A percentile compares a stretch with the other conserved stretches of the same genome.
Evolutionary conservation across 78 protist genomes (phyloP).

Genomic region (Planoprotostelium fungivorum): DNA sequence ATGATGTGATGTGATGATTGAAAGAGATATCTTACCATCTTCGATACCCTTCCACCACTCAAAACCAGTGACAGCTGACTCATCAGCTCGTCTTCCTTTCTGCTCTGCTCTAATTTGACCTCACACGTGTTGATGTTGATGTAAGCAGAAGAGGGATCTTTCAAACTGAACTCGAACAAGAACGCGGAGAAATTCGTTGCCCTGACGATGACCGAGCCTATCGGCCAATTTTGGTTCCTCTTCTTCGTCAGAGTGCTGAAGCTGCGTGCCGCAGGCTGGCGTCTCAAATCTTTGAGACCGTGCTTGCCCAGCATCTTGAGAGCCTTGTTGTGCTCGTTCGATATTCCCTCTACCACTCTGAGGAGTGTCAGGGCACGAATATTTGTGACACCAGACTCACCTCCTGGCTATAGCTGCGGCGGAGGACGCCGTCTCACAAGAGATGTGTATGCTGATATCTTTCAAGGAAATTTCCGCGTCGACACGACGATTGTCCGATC

Average conservation of each 20-base stretch:
- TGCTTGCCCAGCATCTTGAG: not conserved
- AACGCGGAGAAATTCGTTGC: not conserved
- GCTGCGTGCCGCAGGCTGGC: not conserved
- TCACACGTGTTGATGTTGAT: not conserved
- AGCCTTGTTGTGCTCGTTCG: not conserved
- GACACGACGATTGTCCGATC: not conserved
- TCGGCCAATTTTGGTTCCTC: not conserved
- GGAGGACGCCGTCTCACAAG: not conserved
- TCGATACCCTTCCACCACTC: not conserved
- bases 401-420: not conserved
- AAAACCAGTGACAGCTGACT: not conserved
- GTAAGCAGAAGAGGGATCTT: not conserved
- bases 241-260: not conserved
- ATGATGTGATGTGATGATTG: not conserved
- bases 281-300: not conserved
- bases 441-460: not conserved
- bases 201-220: not conserved
- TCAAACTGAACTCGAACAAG: not conserved
- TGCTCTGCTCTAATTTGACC: not conserved
- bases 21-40: not conserved
- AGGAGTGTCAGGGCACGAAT: not conserved
- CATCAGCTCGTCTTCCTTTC: not conserved
- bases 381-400: not conserved
- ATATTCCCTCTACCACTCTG: not conserved
- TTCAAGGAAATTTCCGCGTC: not conserved